A percentile compares a stretch with the other conserved stretches of the same genome.
Evolutionary conservation across 2,329 filamentous ascomycete species (phyloP).

Genomic region (Colletotrichum liaoningense): DNA sequence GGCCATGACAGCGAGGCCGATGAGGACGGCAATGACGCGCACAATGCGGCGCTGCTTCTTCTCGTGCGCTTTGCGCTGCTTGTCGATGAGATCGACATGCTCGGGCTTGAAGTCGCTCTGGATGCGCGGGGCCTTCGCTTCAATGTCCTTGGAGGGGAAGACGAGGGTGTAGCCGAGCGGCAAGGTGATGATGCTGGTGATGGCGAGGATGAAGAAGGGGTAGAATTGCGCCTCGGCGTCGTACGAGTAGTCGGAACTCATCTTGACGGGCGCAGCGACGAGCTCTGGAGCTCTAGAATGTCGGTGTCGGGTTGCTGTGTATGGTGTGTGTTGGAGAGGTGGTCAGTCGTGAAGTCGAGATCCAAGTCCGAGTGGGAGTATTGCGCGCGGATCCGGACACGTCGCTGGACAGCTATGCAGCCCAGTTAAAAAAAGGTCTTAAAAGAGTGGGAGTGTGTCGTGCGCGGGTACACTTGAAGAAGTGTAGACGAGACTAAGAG

Average conservation of each 20-base stretch:
- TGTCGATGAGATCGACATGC: constrained; percentile 85
- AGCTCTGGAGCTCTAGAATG: constrained; percentile 45
- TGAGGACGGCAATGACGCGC: constrained; percentile 78
- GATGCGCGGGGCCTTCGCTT: constrained; percentile 85
- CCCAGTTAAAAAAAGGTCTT: background rate
- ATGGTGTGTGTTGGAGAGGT: constrained; percentile 4
- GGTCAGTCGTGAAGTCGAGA: constrained; percentile 18
- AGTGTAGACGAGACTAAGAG: background rate
- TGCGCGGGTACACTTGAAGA: background rate
- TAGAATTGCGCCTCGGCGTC: constrained; percentile 99
- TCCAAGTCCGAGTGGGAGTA: background rate
- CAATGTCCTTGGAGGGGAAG: constrained; percentile 79
- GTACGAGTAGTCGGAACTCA: constrained; percentile 97
- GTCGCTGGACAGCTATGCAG: constrained; percentile 4
- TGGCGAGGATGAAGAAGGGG: constrained; percentile 96
- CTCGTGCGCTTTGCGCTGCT: constrained; percentile 86
- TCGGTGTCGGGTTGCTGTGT: background rate
- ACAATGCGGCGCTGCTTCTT: constrained; percentile 91
- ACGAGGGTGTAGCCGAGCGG: constrained; percentile 91
- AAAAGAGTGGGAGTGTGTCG: background rate
- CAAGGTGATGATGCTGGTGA: constrained; percentile 87
- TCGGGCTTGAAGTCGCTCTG: constrained; percentile 83
- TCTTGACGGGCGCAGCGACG: constrained; percentile 59
- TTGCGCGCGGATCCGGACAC: constrained; percentile 13
- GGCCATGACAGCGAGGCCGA: constrained; percentile 86